Evolutionary conservation across 1,139 yeast species (phyloP), one percentile per base, ranked within the genome.

Genomic region (Yamadazyma membranifaciens): DNA sequence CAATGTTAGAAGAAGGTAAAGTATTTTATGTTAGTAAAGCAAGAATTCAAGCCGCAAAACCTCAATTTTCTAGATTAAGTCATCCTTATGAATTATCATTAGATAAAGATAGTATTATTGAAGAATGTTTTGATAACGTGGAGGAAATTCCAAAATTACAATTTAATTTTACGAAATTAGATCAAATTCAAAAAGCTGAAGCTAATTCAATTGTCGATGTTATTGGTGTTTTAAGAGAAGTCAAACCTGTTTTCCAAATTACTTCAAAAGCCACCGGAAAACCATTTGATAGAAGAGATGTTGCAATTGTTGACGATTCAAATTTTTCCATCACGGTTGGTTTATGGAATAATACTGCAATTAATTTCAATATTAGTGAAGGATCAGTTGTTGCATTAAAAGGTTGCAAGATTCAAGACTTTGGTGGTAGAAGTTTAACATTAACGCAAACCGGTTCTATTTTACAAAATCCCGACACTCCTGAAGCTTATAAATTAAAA

Each of bases 201-300:
- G 76, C 81, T 32, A 87, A 86, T 55, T 66, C 88, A 2, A 73
- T 83, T 27, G 75, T 89, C 42, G 98, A 94, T 60, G 94, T 88
- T 13, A 75, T 92, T 47, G 98, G 97, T 43, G 85, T 89, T 16
- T 69, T 91, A 49, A 84, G 85, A 61, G 81, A 80, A 14, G 87
- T 91, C 32, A 80, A 79, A 45, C 92, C 87, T 27, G 75, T 79
- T 33, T 80, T 78, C 52, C 89, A 87, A 62, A 80, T 92, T 55
- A 82, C 88, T n/a, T 87, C 98, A n/a, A 88, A 85, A 62, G 81
- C 94, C 7, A 80, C 91, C 5, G 96, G 96, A 39, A 86, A 87
- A 57, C 87, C 92, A 2, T 91, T 83, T 58, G 92, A 88, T 56
- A 87, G 96, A 67, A 85, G 98, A 62, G 96, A 91, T 56, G 72